Conservation (phyloP, 306 rosid genomes). For the Datisca glomerata region DNA sequence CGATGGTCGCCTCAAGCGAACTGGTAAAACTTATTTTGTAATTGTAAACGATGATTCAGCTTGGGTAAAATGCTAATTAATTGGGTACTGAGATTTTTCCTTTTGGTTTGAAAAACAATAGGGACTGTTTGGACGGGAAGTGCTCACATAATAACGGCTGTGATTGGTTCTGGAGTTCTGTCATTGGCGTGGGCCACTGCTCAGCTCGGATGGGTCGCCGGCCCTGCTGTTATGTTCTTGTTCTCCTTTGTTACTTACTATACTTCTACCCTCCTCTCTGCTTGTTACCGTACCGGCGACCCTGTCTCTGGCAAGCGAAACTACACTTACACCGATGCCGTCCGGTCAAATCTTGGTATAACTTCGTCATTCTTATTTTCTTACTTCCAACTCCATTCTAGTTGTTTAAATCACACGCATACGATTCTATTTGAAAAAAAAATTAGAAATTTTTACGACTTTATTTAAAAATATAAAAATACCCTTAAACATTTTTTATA, state of each 20-base stretch:
- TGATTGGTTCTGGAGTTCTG: constrained; percentile 15
- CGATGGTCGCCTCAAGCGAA: constrained; percentile 13
- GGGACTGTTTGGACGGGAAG: constrained; percentile 14
- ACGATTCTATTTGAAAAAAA: too few relatives aligned
- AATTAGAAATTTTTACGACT: neutral
- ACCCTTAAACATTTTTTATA: too few relatives aligned
- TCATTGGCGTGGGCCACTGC: constrained; percentile 17
- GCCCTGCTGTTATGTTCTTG: constrained; percentile 8
- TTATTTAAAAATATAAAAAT: too few relatives aligned
- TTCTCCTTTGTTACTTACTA: constrained; percentile 14
- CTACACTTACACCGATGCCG: constrained; percentile 14
- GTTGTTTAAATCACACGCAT: neutral
- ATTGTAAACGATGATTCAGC: neutral
- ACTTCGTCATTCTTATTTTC: neutral
- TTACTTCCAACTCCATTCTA: neutral
- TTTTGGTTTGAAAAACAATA: neutral
- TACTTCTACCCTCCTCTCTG: constrained; percentile 16
- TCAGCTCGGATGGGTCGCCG: constrained; percentile 18
- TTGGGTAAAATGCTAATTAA: too few relatives aligned
- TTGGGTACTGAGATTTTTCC: too few relatives aligned
- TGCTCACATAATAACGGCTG: constrained; percentile 19
- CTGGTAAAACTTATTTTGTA: neutral
- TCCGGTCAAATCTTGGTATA: constrained; percentile 11
- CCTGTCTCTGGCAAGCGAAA: constrained; percentile 7
- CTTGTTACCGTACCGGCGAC: constrained; percentile 15